A percentile compares a stretch with the other conserved stretches of the same genome.
Evolutionary conservation across 2,329 filamentous ascomycete species (phyloP).

Genomic region (Cladosporium sp.): DNA sequence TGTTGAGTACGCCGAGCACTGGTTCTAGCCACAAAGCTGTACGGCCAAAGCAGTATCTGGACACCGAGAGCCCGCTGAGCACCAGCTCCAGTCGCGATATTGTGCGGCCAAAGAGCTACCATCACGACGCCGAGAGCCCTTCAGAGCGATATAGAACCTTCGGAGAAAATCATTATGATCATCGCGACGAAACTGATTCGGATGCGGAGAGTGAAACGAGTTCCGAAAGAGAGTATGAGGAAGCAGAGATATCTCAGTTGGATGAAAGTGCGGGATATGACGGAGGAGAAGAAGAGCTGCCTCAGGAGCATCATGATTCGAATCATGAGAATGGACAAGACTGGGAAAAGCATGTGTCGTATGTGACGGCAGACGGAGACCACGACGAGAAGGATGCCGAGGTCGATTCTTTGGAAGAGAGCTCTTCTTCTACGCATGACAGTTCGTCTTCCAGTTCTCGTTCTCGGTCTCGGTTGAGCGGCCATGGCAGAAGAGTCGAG

Average conservation of each 20-base stretch:
- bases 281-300: not conserved
- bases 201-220: not conserved
- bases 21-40: conserved; percentile 3
- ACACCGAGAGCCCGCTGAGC: conserved; percentile 6
- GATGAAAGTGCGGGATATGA: not conserved
- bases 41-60: conserved; percentile 9
- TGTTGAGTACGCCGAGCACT: conserved; percentile 2
- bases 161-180: not conserved
- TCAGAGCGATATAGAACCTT: not conserved
- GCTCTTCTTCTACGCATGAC: too few species aligned
- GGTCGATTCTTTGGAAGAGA: too few species aligned
- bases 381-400: not conserved
- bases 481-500: conserved; percentile 6
- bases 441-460: not conserved
- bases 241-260: not conserved
- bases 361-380: not conserved
- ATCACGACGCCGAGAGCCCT: conserved; percentile 5
- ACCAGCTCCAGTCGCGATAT: conserved; percentile 7
- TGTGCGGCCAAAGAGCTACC: not conserved
- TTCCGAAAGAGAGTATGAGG: not conserved
- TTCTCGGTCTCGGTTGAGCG: conserved; percentile 8
- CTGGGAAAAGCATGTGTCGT: conserved; percentile 5
- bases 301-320: not conserved
- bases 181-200: not conserved
- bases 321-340: not conserved